Evolutionary conservation across 495 filamentous ascomycete genomes (phyloP).

Genomic region (Astrothelium macrocarpum): DNA sequence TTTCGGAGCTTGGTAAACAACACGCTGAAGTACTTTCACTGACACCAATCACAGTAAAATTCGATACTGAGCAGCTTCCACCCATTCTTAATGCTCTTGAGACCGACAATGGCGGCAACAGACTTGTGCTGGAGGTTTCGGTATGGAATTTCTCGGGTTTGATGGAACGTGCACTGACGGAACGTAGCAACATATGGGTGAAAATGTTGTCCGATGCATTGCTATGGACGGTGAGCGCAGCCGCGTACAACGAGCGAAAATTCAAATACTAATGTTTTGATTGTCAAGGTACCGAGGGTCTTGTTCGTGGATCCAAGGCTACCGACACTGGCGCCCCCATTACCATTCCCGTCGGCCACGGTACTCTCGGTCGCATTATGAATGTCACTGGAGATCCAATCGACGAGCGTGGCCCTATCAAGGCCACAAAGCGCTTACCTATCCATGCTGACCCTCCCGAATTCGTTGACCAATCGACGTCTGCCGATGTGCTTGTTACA

Average conservation of each 20-base stretch:
- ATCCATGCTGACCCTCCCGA: conserved; percentile 89
- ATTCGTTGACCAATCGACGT: conserved; percentile 91
- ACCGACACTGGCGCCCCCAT: conserved; percentile 89
- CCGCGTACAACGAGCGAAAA: conserved; percentile 7
- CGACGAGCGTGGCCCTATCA: conserved; percentile 97
- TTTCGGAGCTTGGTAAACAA: conserved; percentile 17
- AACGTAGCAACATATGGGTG: conserved; percentile 92
- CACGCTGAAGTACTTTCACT: conserved; percentile 24
- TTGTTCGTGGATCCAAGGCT: conserved; percentile 77
- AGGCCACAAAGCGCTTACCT: conserved; percentile 71
- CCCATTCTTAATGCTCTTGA: conserved; percentile 95
- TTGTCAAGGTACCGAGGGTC: conserved; percentile 87
- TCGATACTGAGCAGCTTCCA: conserved; percentile 87
- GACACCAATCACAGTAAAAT: conserved; percentile 61
- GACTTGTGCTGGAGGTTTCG: conserved; percentile 92
- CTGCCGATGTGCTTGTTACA: conserved; percentile 91
- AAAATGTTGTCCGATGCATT: conserved; percentile 99
- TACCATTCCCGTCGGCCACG: conserved; percentile 91
- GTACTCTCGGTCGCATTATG: conserved; percentile 96
- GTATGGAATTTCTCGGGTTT: conserved; percentile 40
- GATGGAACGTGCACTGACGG: neutral
- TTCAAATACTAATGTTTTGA: conserved; percentile 7
- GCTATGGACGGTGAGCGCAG: conserved; percentile 89
- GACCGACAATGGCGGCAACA: conserved; percentile 84
- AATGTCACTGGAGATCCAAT: conserved; percentile 99